Percentiles rank a stretch among this genome's conserved stretches.
These are phyloP conservation scores for Filobasidium wieringae DNA, from an alignment of 768 basidiomycete genomes.

Conservation along the genomic window DNA sequence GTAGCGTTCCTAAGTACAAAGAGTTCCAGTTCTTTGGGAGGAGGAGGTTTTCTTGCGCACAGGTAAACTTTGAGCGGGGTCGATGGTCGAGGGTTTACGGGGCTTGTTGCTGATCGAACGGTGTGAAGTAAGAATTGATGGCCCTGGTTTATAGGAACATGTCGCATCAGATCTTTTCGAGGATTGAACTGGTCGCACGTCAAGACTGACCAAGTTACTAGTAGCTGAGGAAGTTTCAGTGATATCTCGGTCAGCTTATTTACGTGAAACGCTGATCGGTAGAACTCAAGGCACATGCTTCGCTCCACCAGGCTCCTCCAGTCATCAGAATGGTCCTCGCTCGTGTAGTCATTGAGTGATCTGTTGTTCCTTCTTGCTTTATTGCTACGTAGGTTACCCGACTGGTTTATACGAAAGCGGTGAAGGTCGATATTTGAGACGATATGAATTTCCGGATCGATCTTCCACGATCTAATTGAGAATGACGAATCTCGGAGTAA, in stretches of 20 bases:
- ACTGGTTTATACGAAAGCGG: no score
- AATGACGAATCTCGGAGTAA: no score
- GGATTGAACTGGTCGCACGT: neutral
- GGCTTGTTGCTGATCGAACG: neutral
- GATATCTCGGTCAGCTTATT: neutral
- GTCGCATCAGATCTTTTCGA: neutral
- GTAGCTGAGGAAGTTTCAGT: neutral
- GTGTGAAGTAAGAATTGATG: slow-evolving; percentile 1
- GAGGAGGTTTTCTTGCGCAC: slow-evolving; percentile 4
- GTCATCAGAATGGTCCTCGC: slow-evolving; percentile 6
- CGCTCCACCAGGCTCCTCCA: slow-evolving; percentile 11
- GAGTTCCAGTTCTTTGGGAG: neutral
- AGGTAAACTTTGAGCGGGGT: slow-evolving; percentile 1
- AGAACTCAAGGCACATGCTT: neutral
- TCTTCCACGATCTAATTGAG: no score
- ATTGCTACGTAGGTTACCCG: no score
- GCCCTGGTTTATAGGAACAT: neutral
- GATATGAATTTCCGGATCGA: no score
- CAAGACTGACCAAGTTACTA: slow-evolving; percentile 3
- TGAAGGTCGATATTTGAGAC: no score
- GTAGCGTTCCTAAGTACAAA: neutral
- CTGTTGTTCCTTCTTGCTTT: no score
- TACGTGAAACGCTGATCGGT: no score
- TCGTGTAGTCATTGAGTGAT: no score
- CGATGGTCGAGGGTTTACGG: neutral